Percentiles rank a stretch among this genome's conserved stretches.
phyloP scores from a whole-genome alignment of 352 stramenopile species.

The Pythium utonaiense region DNA sequence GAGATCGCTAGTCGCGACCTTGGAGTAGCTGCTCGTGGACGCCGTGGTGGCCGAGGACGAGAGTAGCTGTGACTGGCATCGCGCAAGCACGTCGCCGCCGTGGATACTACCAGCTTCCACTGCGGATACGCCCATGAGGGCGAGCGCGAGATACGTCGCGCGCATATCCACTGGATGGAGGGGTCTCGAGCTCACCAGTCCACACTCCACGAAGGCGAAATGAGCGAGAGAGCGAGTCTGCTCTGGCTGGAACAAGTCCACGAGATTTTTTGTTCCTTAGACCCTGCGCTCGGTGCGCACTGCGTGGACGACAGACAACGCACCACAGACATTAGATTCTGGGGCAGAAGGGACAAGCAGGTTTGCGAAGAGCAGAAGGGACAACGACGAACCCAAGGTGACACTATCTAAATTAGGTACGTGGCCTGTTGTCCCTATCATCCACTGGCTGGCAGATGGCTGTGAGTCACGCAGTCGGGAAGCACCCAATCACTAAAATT shows the following conservation, averaged over 20 bases:
- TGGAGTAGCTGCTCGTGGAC: neutral
- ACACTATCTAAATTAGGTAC: neutral
- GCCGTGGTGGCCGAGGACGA: neutral
- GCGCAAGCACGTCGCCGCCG: slow-evolving; percentile 15
- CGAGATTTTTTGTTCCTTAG: neutral
- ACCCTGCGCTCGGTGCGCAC: neutral
- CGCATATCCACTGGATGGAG: neutral
- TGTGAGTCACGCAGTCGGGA: neutral
- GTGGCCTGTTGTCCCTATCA: neutral
- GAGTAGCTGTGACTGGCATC: slow-evolving; percentile 3
- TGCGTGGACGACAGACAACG: neutral
- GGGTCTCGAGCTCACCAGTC: neutral
- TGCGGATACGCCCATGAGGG: neutral
- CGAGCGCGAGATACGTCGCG: neutral
- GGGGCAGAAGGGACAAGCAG: neutral
- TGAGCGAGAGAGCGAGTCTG: neutral
- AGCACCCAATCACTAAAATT: neutral
- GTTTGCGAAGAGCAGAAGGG: neutral
- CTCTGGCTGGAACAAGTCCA: neutral
- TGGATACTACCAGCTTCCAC: neutral
- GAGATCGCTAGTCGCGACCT: neutral
- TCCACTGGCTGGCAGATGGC: neutral
- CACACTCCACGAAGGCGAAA: slow-evolving; percentile 2
- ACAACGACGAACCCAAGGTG: neutral
- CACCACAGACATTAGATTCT: neutral